Conservation (phyloP, 768 basidiomycete species). For the Suillus bovinus region DNA sequence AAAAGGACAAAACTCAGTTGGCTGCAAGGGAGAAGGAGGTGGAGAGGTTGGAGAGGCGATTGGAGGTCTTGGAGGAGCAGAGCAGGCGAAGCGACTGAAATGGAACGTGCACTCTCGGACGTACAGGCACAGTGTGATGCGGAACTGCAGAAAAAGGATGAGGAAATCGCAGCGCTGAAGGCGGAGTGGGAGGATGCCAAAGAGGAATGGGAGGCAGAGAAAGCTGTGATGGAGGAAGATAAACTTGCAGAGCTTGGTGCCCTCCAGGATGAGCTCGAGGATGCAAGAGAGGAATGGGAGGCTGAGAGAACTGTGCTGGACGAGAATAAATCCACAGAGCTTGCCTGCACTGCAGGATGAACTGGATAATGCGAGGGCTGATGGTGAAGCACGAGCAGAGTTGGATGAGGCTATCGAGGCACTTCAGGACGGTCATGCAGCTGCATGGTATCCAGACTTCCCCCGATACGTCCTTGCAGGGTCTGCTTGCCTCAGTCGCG, state of each 20-base stretch:
- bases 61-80: slow-evolving; percentile 44
- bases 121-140: slow-evolving; percentile 32
- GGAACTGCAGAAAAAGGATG: slow-evolving; percentile 45
- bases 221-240: slow-evolving; percentile 47
- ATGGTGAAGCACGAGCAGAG: slow-evolving; percentile 44
- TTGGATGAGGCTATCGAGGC: slow-evolving; percentile 50
- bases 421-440: slow-evolving; percentile 53
- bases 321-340: slow-evolving; percentile 48
- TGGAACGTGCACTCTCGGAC: slow-evolving; percentile 40
- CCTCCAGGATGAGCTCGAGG: slow-evolving; percentile 51
- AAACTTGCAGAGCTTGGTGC: slow-evolving; percentile 46
- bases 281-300: slow-evolving; percentile 34
- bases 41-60: slow-evolving; percentile 40
- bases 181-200: slow-evolving; percentile 46
- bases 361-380: slow-evolving; percentile 43
- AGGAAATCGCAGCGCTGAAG: slow-evolving; percentile 38
- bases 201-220: slow-evolving; percentile 52
- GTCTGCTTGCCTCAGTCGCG: slow-evolving; percentile 48
- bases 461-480: slow-evolving; percentile 50
- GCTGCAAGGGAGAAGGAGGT: slow-evolving; percentile 38
- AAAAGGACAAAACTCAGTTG: slow-evolving; percentile 42
- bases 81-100: slow-evolving; percentile 42
- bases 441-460: slow-evolving; percentile 53
- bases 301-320: slow-evolving; percentile 39
- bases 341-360: slow-evolving; percentile 47